Percentiles rank a stretch among this genome's conserved stretches.
These are phyloP conservation scores for Gossypium turneri DNA, from an alignment of 345 rosid genomes.

Conservation along the genomic window DNA sequence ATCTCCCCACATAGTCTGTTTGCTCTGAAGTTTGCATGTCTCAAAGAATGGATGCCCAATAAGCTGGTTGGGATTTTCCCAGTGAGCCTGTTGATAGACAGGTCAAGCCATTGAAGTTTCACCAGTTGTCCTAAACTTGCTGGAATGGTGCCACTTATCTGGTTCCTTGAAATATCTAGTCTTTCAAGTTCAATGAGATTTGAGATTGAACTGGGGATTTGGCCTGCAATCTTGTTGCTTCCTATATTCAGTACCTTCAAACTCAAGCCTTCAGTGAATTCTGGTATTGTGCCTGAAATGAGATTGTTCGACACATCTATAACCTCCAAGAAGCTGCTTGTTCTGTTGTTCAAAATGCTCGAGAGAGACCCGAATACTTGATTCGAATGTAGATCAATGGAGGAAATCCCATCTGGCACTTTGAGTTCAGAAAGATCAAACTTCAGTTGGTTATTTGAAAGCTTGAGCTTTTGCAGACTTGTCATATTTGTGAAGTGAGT, in stretches of 20 bases:
- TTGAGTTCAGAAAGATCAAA: conserved; percentile 53
- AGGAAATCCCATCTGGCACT: conserved; percentile 55
- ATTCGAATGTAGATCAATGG: conserved; percentile 62
- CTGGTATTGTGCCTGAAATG: conserved; percentile 66
- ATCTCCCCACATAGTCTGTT: conserved; percentile 83
- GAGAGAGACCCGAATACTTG: conserved; percentile 63
- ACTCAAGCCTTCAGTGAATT: conserved; percentile 54
- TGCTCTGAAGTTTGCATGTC: conserved; percentile 80
- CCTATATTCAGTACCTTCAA: conserved; percentile 67
- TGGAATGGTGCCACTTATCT: conserved; percentile 65
- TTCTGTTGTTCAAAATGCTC: conserved; percentile 58
- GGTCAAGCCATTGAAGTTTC: conserved; percentile 73
- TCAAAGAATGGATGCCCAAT: conserved; percentile 42
- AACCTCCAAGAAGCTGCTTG: conserved; percentile 65
- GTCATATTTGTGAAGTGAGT: conserved; percentile 53
- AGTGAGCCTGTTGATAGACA: conserved; percentile 58
- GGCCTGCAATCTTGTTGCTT: conserved; percentile 69
- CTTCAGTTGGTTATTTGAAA: conserved; percentile 68
- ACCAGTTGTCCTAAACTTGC: conserved; percentile 46
- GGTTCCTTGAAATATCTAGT: conserved; percentile 76
- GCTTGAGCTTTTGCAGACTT: conserved; percentile 59
- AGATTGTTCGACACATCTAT: conserved; percentile 62
- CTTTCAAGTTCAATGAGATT: conserved; percentile 60
- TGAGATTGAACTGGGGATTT: conserved; percentile 68
- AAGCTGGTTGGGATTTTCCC: conserved; percentile 75